These are phyloP conservation scores for Hepatocystis sp. DNA, from an alignment of 169 alveolate species.

Conservation along the genomic window DNA sequence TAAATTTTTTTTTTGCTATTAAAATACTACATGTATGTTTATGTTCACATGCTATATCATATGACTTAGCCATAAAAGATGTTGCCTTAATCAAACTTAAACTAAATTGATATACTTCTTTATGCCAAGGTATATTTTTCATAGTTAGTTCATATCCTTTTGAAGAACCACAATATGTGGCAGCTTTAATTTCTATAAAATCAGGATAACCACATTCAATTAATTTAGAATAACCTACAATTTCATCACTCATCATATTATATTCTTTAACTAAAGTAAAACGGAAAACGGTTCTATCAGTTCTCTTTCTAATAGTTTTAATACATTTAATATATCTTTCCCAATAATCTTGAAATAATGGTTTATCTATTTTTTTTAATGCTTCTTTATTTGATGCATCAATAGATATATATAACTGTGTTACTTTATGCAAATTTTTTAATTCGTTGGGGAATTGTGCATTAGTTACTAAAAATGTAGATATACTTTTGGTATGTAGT, in stretches of 20 bases:
- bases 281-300: slow-evolving; percentile 89
- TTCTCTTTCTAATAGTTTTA: slow-evolving; percentile 80
- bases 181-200: slow-evolving; percentile 92
- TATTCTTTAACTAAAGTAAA: slow-evolving; percentile 87
- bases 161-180: slow-evolving; percentile 91
- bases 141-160: slow-evolving; percentile 88
- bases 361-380: slow-evolving; percentile 88
- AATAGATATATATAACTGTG: slow-evolving; percentile 88
- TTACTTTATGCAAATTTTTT: slow-evolving; percentile 84
- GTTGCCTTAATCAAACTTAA: slow-evolving; percentile 74
- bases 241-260: slow-evolving; percentile 82
- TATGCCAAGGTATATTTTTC: slow-evolving; percentile 90
- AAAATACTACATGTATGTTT: slow-evolving; percentile 90
- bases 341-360: slow-evolving; percentile 91
- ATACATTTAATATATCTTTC: slow-evolving; percentile 87
- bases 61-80: slow-evolving; percentile 70
- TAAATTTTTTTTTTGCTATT: slow-evolving; percentile 83
- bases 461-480: slow-evolving; percentile 91
- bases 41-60: slow-evolving; percentile 91
- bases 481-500: slow-evolving; percentile 86
- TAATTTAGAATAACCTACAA: slow-evolving; percentile 85
- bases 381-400: slow-evolving; percentile 86
- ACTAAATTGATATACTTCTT: slow-evolving; percentile 81
- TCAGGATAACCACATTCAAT: slow-evolving; percentile 87
- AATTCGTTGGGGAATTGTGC: slow-evolving; percentile 93